Conservation (phyloP, 257 asterid genomes). For the Petrea volubilis region DNA sequence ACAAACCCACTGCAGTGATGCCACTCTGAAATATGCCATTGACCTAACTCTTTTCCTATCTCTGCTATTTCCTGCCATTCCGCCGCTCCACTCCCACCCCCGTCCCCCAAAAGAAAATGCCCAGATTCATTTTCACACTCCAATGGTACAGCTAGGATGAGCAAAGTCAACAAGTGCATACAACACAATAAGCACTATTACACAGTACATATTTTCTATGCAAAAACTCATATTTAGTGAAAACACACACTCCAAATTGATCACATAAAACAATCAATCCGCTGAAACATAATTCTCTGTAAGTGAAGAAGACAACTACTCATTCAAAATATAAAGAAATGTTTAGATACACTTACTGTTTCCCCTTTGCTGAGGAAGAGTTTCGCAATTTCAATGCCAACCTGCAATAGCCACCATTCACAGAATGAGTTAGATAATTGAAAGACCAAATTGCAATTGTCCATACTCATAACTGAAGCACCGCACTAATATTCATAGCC, state of each 20-base stretch:
- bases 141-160: not conserved
- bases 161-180: not conserved
- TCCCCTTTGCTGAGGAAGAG: slow-evolving; percentile 88
- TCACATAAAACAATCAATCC: not conserved
- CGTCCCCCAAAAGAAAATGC: too few relatives aligned
- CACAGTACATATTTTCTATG: not conserved
- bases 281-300: not conserved
- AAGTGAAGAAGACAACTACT: not conserved
- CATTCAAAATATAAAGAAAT: slow-evolving; percentile 15
- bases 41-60: not conserved
- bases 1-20: not conserved
- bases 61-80: not conserved
- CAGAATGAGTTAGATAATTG: slow-evolving; percentile 22
- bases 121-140: too few relatives aligned
- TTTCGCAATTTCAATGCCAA: slow-evolving; percentile 95
- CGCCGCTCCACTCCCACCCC: not conserved
- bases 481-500: not conserved
- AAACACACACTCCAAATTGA: not conserved
- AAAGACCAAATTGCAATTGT: slow-evolving; percentile 4
- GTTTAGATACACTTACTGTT: slow-evolving; percentile 54
- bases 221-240: not conserved
- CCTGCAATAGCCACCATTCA: slow-evolving; percentile 65
- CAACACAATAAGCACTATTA: not conserved
- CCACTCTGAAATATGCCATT: not conserved
- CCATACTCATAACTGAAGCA: not conserved